Base-by-base conservation (phyloP, 2,329 filamentous ascomycete genomes). In the Nigrospora osmanthi region DNA sequence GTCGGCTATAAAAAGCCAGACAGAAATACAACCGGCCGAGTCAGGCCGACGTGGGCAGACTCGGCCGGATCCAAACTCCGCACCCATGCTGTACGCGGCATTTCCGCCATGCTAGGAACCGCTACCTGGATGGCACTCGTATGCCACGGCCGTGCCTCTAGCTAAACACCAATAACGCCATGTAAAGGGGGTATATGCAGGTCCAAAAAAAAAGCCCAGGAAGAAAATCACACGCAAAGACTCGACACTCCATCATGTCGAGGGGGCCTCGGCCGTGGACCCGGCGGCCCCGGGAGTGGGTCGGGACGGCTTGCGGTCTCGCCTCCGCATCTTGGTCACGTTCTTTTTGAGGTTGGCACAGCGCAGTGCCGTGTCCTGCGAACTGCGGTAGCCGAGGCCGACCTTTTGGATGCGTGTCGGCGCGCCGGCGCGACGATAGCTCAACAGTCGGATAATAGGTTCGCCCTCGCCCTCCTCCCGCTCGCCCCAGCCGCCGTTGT, bases 381-480 rank as follows among this genome's bases (percentile, higher is more conserved):
- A 33, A 19, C 40, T 42, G 17, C 40, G 40, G 32, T 30, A 42
- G 28, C 33, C 28, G 33, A 42, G 32, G 35, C 40, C 33, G 32
- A 42, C 32, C 35, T 42, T 42, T 23, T 42, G 40, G 10, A 42
- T 33, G 32, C 40, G 40, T 4, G 40, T 36, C 33, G 35, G 28
- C 32, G 33, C 33, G 35, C 32, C 40, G 32, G 40, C 40, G 17
- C 40, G 40, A 23, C 40, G 40, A 33, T 42, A 42, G 40, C 40
- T 42, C 12, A 42, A 17, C 32, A 42, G 13, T 11, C 33, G 40
- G 28, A 42, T 23, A 17, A 42, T 36, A 12, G 40, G 40, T 23
- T 36, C 40, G 32, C 35, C 39, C 7, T 34, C 39, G 16, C 39
- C 40, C 33, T 34, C 33, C 33, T 36, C 33, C 34, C 34, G 10